Evolutionary conservation across 441 rosid genomes (phyloP), one percentile per base, ranked within the genome.

Genomic region (Gossypium laxum): DNA sequence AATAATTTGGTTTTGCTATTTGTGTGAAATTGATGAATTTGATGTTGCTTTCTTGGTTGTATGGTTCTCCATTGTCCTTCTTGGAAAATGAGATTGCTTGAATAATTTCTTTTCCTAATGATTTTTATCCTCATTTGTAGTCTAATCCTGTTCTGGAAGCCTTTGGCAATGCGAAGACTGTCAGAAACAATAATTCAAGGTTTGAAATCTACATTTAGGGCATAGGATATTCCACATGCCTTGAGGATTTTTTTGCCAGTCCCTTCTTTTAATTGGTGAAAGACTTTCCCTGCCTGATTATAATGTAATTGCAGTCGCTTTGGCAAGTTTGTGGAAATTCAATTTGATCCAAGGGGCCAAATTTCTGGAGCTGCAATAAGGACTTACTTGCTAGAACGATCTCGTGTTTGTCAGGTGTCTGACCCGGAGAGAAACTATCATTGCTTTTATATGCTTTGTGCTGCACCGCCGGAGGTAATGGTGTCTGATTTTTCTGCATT

Each of bases 371-470:
- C 94, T 67, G 94, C 94, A 55, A 83, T 89, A 60, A 82, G 94
- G 74, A 89, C 94, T 72, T 87, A 89, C 82, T 74, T 89, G 76
- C 80, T 89, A 41, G 94, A 89, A 77, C 81, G 90, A 59, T 89
- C 91, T 0, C 88, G 91, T 17, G 94, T 89, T 82, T 87, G 91
- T 78, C 94, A 89, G 85, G 86, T 87, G 22, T 89, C 94, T 61
- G 94, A 89, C 82, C 94, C 91, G 28, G 94, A 89, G 84, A 83
- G 94, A 82, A 89, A 89, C 74, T 89, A 89, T 73, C 91, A 87
- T 78, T 89, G 91, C 82, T 89, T 89, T 77, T 89, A 89, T 79
- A 87, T 89, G 91, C 89, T 89, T 77, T 89, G 94, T 64, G 86
- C 91, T 69, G 94, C 91, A 55, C 91, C 89, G 0, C 74, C 75